Evolutionary conservation across 495 filamentous ascomycete species (phyloP).

Genomic region (Penicillium nucicola): DNA sequence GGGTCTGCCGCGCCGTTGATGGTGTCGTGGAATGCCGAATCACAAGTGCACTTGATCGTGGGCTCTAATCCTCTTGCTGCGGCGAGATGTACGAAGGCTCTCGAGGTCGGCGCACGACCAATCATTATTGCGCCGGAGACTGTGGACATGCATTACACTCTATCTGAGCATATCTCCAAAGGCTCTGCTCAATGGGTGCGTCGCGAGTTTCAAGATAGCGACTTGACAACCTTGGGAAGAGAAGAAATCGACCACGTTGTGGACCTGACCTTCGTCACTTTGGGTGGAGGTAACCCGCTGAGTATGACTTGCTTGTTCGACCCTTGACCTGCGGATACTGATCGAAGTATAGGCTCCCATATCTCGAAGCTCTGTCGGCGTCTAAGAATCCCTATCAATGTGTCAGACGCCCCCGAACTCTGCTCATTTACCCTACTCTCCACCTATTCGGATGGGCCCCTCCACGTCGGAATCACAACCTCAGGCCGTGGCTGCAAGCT

Average conservation of each 20-base stretch:
- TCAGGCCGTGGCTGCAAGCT: conserved; percentile 95
- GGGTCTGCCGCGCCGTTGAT: conserved; percentile 54
- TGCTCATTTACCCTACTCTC: conserved; percentile 89
- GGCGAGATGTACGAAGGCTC: conserved; percentile 72
- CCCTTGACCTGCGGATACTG: not conserved
- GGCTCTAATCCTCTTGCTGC: conserved; percentile 85
- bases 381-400: conserved; percentile 87
- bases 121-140: conserved; percentile 74
- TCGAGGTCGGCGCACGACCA: conserved; percentile 83
- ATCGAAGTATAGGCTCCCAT: conserved; percentile 47
- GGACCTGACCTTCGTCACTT: conserved; percentile 89
- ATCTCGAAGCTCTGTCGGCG: conserved; percentile 74
- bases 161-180: conserved; percentile 69
- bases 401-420: conserved; percentile 81
- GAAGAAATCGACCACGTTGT: conserved; percentile 75
- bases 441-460: conserved; percentile 81
- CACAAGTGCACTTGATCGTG: conserved; percentile 81
- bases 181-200: conserved; percentile 70
- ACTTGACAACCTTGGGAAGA: conserved; percentile 73
- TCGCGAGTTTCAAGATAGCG: conserved; percentile 66
- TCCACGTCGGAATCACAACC: conserved; percentile 94
- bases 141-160: conserved; percentile 62
- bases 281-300: conserved; percentile 49
- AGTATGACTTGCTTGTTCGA: conserved; percentile 34
- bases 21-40: conserved; percentile 69